Evolutionary conservation across 768 basidiomycete species (phyloP).

Genomic region (Boletus insuetus): DNA sequence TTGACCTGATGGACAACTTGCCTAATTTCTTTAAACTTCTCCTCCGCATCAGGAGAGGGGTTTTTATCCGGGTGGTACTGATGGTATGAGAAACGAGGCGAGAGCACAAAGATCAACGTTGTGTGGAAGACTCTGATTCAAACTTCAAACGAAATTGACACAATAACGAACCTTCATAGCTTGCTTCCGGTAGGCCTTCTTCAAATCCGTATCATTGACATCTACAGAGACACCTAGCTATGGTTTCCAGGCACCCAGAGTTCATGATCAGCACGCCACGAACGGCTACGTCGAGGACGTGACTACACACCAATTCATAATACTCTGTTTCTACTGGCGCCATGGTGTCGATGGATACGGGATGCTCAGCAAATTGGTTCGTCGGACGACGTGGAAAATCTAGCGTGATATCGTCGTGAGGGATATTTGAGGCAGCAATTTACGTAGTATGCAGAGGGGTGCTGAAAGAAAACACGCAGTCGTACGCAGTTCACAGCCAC

Average conservation of each 20-base stretch:
- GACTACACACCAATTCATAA: conserved; percentile 70
- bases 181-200: conserved; percentile 93
- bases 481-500: conserved; percentile 28
- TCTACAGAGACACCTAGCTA: conserved; percentile 73
- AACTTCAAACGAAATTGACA: not conserved
- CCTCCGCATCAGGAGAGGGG: conserved; percentile 85
- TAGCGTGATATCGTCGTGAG: conserved; percentile 7
- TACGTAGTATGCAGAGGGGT: not conserved
- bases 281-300: not conserved
- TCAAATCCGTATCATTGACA: conserved; percentile 76
- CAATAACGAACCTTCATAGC: conserved; percentile 76
- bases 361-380: not conserved
- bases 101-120: not conserved
- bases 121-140: not conserved
- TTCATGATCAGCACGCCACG: not conserved
- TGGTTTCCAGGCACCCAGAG: not conserved
- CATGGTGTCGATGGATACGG: conserved; percentile 40
- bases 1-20: conserved; percentile 30
- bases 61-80: conserved; percentile 98
- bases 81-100: not conserved
- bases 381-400: conserved; percentile 1
- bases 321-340: conserved; percentile 89
- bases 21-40: conserved; percentile 97
- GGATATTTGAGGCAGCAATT: not conserved
- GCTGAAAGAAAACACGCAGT: conserved; percentile 5